phyloP scores from a whole-genome alignment of 129 eudicot species.

The Centella asiatica region DNA sequence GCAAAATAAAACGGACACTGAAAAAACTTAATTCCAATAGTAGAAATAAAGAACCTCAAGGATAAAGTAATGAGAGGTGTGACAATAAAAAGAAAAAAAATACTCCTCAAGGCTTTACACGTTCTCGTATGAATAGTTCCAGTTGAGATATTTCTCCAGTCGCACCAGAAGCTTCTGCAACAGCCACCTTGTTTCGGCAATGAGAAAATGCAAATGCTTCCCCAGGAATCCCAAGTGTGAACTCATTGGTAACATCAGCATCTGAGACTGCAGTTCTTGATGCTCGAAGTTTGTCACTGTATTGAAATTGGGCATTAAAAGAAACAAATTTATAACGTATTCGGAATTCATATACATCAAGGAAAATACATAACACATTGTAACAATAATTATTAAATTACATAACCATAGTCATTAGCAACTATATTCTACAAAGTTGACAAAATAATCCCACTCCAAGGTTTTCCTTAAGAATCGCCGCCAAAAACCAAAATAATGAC shows the following conservation, averaged over 20 bases:
- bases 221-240: slow-evolving; percentile 73
- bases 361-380: background rate
- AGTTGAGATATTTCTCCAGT: slow-evolving; percentile 56
- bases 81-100: background rate
- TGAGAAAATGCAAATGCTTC: slow-evolving; percentile 72
- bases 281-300: slow-evolving; percentile 82
- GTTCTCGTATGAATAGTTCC: slow-evolving; percentile 64
- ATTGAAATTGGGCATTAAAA: too few relatives aligned
- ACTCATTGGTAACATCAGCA: slow-evolving; percentile 68
- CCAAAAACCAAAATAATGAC: too few relatives aligned
- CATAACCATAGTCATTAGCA: too few relatives aligned
- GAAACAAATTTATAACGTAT: background rate
- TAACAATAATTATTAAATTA: too few relatives aligned
- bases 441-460: too few relatives aligned
- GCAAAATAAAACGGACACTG: too few relatives aligned
- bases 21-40: too few relatives aligned
- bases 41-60: too few relatives aligned
- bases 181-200: slow-evolving; percentile 65
- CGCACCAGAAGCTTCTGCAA: slow-evolving; percentile 54
- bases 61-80: too few relatives aligned
- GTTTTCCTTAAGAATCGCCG: too few relatives aligned
- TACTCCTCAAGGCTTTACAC: slow-evolving; percentile 37
- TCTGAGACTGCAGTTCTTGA: slow-evolving; percentile 74
- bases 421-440: too few relatives aligned
- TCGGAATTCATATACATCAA: background rate